A percentile compares a stretch with the other conserved stretches of the same genome.
These are phyloP conservation scores for Diaporthe amygdali DNA, from an alignment of 2,329 filamentous ascomycete species.

Conservation along the genomic window DNA sequence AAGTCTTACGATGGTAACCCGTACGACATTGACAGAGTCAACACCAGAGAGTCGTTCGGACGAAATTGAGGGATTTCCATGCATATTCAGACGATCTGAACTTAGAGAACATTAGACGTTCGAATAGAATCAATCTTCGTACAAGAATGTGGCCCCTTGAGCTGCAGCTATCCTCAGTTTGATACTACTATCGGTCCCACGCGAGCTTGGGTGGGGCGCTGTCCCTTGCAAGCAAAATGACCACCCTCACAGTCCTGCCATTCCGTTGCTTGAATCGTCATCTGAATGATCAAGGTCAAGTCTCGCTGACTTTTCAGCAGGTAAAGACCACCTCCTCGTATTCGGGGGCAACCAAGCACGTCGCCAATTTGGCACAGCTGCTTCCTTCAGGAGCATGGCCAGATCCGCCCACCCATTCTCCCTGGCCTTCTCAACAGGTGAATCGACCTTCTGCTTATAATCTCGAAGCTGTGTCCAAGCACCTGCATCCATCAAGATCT, in stretches of 20 bases:
- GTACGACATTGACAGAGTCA: conserved; percentile 21
- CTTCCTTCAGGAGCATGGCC: not conserved
- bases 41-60: conserved; percentile 17
- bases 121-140: too few relatives aligned
- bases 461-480: not conserved
- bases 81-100: too few relatives aligned
- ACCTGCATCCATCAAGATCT: not conserved
- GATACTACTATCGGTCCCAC: too few relatives aligned
- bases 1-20: conserved; percentile 18
- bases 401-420: not conserved
- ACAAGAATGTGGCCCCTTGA: too few relatives aligned
- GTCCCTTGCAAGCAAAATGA: too few relatives aligned
- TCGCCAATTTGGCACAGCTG: not conserved
- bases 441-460: not conserved
- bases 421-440: not conserved
- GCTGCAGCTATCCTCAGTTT: too few relatives aligned
- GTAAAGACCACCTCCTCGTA: not conserved
- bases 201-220: too few relatives aligned
- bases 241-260: too few relatives aligned
- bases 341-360: not conserved
- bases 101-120: too few relatives aligned
- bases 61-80: not conserved
- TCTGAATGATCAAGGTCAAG: not conserved
- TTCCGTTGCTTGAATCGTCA: too few relatives aligned
- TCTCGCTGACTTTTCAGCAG: not conserved